phyloP scores from a whole-genome alignment of 208 protist species.

The Phytomonas sp. region DNA sequence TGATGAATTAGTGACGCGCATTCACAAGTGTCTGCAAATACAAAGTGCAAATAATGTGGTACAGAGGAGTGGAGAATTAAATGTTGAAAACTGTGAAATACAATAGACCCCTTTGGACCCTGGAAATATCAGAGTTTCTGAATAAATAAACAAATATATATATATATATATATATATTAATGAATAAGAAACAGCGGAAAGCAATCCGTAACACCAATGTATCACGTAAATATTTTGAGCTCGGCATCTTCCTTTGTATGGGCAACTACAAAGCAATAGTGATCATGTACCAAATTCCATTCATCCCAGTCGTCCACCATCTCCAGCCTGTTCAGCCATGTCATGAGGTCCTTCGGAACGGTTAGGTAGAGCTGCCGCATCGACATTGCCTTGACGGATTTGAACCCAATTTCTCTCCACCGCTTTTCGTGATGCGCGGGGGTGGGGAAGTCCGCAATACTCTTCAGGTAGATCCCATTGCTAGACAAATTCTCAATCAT shows the following conservation, averaged over 20 bases:
- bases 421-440: slow-evolving; percentile 59
- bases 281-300: slow-evolving; percentile 89
- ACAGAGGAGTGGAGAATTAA: neutral
- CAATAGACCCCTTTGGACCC: neutral
- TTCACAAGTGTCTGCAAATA: neutral
- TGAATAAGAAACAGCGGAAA: neutral
- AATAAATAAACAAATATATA: neutral
- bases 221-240: slow-evolving; percentile 27
- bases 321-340: slow-evolving; percentile 71
- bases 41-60: slow-evolving; percentile 5
- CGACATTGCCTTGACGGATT: slow-evolving; percentile 39
- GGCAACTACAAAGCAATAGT: slow-evolving; percentile 87
- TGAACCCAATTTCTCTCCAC: slow-evolving; percentile 59
- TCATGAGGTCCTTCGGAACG: slow-evolving; percentile 56
- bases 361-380: slow-evolving; percentile 77
- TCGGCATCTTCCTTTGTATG: slow-evolving; percentile 28
- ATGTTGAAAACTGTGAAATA: slow-evolving; percentile 2
- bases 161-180: neutral
- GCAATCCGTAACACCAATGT: neutral
- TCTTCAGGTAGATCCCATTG: slow-evolving; percentile 54
- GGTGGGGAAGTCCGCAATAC: slow-evolving; percentile 69
- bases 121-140: neutral
- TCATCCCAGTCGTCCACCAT: slow-evolving; percentile 91
- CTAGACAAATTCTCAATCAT: slow-evolving; percentile 77
- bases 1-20: neutral